Base-by-base conservation (phyloP, 306 rosid species). In the Chamaecrista fasciculata region DNA sequence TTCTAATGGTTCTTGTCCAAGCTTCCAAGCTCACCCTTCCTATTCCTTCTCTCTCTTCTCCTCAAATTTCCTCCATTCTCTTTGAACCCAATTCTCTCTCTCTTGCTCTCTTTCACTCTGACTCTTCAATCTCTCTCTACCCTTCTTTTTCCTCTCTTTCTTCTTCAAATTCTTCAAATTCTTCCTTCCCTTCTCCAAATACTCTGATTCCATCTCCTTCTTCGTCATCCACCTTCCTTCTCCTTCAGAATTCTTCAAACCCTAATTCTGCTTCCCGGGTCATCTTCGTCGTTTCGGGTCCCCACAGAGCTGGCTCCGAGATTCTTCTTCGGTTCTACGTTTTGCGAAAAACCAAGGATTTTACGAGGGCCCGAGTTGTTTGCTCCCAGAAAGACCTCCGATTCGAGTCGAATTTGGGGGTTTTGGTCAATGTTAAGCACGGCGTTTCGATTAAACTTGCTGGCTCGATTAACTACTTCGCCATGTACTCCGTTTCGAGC, bases 101-200 rank as follows among this genome's bases (percentile, higher is more conserved):
- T 16, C 91, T 90, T 11, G 90, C 98, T 53, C 93, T 93, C 4
- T 80, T 84, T 76, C 91, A 93, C 81, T 81, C 96, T 56, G 96
- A 93, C 67, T 86, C 98, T 8, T 85, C 97, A 5, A 40, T 93
- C 58, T 88, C 97, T 67, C 96, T 93, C 70, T 93, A 83, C 80
- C 90, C 96, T 31, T 85, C 87, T 0, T 57, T 86, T 14, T 77
- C 93, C 26, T 74, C 87, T 10, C 72, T 73, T 28, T 72, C 85
- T 8, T 3, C 48, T 19, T 7, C 52, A n/a, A n/a, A n/a, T 4
- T 18, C 55, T 6, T n/a, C n/a, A n/a, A n/a, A n/a, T n/a, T 50
- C 84, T 2, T 59, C 8, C 14, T 83, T 82, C 37, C 85, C 87
- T 34, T 19, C 79, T 36, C 85, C 91, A 6, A 91, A 83, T 70